These are phyloP conservation scores for Aspergillus viridinutans DNA, from an alignment of 2,329 filamentous ascomycete genomes.

Conservation along the genomic window DNA sequence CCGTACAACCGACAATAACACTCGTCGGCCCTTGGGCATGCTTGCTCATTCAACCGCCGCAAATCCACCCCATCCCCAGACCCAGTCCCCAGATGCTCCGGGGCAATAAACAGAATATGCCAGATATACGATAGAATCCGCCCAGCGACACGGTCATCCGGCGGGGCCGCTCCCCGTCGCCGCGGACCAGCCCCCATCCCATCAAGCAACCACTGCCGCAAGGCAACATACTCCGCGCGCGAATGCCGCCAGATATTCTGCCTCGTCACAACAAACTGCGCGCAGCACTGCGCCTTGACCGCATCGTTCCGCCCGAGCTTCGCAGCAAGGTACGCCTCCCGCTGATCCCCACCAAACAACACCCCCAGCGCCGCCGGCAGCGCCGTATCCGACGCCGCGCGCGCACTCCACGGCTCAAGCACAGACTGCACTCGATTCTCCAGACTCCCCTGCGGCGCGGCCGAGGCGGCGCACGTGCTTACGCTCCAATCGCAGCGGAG, in stretches of 20 bases:
- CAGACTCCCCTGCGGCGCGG: constrained; percentile 39
- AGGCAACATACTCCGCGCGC: constrained; percentile 48
- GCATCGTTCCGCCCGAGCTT: constrained; percentile 40
- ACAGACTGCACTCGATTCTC: constrained; percentile 37
- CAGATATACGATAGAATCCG: constrained; percentile 49
- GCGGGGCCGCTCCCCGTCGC: constrained; percentile 30
- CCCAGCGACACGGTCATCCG: constrained; percentile 42
- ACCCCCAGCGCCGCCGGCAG: constrained; percentile 32
- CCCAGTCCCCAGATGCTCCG: constrained; percentile 1
- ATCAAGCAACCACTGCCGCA: constrained; percentile 53
- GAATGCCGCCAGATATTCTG: constrained; percentile 48
- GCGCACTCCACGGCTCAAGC: constrained; percentile 43
- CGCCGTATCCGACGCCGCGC: constrained; percentile 36
- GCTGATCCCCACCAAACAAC: constrained; percentile 35
- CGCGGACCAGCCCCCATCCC: constrained; percentile 12
- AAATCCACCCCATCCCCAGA: constrained; percentile 26
- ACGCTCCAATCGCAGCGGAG: constrained; percentile 50
- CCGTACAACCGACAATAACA: constrained; percentile 47
- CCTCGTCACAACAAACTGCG: constrained; percentile 52
- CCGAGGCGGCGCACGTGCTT: constrained; percentile 35
- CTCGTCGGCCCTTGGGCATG: constrained; percentile 37
- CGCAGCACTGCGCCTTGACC: constrained; percentile 50
- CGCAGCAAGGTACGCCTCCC: constrained; percentile 25
- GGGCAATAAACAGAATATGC: constrained; percentile 44
- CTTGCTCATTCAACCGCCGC: constrained; percentile 32